Conservation (phyloP, 2,329 filamentous ascomycete species). For the Clonostachys byssicola region DNA sequence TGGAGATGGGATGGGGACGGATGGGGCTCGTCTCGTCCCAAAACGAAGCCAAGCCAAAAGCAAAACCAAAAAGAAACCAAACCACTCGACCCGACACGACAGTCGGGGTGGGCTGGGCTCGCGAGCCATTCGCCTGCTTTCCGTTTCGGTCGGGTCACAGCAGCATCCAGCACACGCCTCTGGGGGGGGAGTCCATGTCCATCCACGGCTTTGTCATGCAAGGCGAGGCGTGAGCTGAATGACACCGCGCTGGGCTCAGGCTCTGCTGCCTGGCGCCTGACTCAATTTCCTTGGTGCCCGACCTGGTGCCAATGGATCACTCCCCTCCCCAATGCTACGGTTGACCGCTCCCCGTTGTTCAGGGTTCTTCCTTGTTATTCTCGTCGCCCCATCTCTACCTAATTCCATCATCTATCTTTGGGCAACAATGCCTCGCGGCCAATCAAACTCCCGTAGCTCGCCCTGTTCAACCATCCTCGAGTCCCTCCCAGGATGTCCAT, state of each 20-base stretch:
- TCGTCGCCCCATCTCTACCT: slow-evolving; percentile 13
- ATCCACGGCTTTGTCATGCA: too few relatives aligned
- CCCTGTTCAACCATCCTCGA: slow-evolving; percentile 19
- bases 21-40: too few relatives aligned
- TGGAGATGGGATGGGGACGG: too few relatives aligned
- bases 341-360: slow-evolving; percentile 25
- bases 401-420: slow-evolving; percentile 15
- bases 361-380: slow-evolving; percentile 24
- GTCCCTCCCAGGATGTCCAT: slow-evolving; percentile 1
- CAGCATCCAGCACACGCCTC: too few relatives aligned
- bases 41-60: too few relatives aligned
- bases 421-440: slow-evolving; percentile 24
- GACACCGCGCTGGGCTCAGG: slow-evolving; percentile 2
- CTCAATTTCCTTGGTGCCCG: slow-evolving; percentile 17
- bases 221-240: too few relatives aligned
- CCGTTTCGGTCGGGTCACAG: too few relatives aligned
- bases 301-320: slow-evolving; percentile 13
- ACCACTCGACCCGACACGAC: too few relatives aligned
- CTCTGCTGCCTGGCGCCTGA: slow-evolving; percentile 14
- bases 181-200: too few relatives aligned
- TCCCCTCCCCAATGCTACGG: not conserved
- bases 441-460: slow-evolving; percentile 16
- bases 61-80: too few relatives aligned
- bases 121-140: too few relatives aligned
- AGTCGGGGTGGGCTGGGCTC: too few relatives aligned